Percentiles rank a stretch among this genome's conserved stretches.
Evolutionary conservation across 2,329 filamentous ascomycete species (phyloP).

Genomic region (Calonectria pteridis): DNA sequence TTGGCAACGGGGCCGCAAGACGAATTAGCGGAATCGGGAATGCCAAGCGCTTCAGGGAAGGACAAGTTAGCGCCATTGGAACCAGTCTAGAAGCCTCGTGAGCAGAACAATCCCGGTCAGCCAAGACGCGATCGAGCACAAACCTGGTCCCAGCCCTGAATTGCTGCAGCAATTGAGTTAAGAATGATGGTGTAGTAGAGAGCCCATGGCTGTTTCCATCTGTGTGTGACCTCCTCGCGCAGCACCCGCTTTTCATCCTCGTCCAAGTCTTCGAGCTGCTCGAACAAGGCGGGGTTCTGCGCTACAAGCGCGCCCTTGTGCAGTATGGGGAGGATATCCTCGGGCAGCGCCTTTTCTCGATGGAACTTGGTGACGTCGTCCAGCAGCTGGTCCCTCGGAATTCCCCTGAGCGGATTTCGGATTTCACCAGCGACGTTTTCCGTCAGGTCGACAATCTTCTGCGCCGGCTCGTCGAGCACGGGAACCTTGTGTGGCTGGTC

Average conservation of each 20-base stretch:
- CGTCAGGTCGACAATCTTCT: constrained; percentile 30
- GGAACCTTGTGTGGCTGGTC: constrained; percentile 18
- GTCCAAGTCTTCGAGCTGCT: constrained; percentile 59
- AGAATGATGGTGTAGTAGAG: constrained; percentile 64
- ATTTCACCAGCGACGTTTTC: constrained; percentile 47
- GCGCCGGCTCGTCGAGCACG: neutral
- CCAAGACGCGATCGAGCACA: neutral
- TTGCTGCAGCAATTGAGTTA: constrained; percentile 66
- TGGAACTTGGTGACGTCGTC: constrained; percentile 68
- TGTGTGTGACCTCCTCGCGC: constrained; percentile 58
- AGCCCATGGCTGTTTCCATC: constrained; percentile 62
- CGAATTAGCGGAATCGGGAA: constrained; percentile 48
- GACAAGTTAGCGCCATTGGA: constrained; percentile 63
- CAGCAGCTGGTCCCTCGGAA: constrained; percentile 65
- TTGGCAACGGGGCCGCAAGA: constrained; percentile 49
- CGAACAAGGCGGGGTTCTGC: constrained; percentile 58
- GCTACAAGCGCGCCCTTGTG: constrained; percentile 47
- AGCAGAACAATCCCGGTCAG: neutral
- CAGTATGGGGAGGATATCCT: constrained; percentile 57
- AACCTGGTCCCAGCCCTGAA: constrained; percentile 62
- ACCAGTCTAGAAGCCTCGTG: constrained; percentile 47
- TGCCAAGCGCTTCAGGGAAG: constrained; percentile 59
- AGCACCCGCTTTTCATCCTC: constrained; percentile 57
- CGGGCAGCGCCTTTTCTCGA: constrained; percentile 57
- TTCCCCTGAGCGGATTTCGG: constrained; percentile 63